These are phyloP conservation scores for Coniosporium apollinis DNA, from an alignment of 495 filamentous ascomycete species.

Conservation along the genomic window DNA sequence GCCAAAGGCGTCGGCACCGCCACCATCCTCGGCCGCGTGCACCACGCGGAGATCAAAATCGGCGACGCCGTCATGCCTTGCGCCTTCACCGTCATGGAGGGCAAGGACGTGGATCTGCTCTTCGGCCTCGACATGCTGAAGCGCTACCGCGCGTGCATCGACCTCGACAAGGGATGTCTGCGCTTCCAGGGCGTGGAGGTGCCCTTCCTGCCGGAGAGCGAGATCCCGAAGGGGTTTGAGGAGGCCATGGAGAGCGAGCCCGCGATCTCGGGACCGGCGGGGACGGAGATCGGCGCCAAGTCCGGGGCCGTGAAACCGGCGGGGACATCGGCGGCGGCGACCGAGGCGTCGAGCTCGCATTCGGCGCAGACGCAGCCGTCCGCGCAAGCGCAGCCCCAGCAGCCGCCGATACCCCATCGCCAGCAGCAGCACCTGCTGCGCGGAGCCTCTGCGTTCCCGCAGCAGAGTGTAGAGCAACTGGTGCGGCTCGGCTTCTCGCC, in stretches of 20 bases:
- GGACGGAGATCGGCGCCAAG: slow-evolving; percentile 66
- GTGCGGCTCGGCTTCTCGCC: slow-evolving; percentile 60
- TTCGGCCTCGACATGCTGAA: slow-evolving; percentile 93
- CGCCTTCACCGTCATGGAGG: slow-evolving; percentile 99
- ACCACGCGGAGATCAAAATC: slow-evolving; percentile 85
- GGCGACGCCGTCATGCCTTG: slow-evolving; percentile 75
- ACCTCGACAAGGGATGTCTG: slow-evolving; percentile 61
- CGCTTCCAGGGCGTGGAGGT: slow-evolving; percentile 74
- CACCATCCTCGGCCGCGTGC: slow-evolving; percentile 83
- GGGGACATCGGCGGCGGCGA: slow-evolving; percentile 22
- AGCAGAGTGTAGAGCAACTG: slow-evolving; percentile 50
- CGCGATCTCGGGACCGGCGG: slow-evolving; percentile 67
- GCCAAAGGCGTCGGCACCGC: slow-evolving; percentile 89
- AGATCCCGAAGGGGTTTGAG: slow-evolving; percentile 71
- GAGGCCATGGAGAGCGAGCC: slow-evolving; percentile 62
- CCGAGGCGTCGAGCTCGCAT: neutral
- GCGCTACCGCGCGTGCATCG: slow-evolving; percentile 82
- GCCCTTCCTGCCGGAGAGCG: slow-evolving; percentile 76
- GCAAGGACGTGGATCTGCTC: slow-evolving; percentile 89
- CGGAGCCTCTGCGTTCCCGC: slow-evolving; percentile 26
- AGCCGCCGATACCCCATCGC: neutral
- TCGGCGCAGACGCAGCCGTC: neutral
- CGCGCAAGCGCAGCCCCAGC: neutral
- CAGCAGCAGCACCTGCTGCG: neutral
- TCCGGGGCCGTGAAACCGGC: slow-evolving; percentile 64